Evolutionary conservation across 345 rosid species (phyloP), one percentile per base, ranked within the genome.

Genomic region (Ricinus communis): DNA sequence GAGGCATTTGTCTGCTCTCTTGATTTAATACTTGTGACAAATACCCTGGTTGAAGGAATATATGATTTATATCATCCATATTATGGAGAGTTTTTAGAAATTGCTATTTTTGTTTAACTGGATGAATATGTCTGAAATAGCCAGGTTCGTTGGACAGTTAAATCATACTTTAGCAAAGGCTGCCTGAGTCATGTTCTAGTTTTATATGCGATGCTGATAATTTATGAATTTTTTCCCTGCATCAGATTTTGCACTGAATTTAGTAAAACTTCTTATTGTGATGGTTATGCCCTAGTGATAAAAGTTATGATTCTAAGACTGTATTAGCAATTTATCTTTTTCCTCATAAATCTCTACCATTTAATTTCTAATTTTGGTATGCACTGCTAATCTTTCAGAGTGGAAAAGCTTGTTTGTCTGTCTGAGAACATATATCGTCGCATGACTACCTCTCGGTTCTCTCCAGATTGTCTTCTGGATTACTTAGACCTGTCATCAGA

Each of bases 401-500:
- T n/a, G 83, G 80, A 63, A 77, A 77, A 69, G 71, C 78, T 55
- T 82, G 81, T 68, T 66, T 82, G 15, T 80, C 83, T 82, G 15
- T 80, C 83, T 2, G 81, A 80, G 54, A 66, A 38, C n/a, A 65
- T 80, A 47, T 80, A 80, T 62, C 67, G 62, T 10, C 75, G 77
- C 68, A 46, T 82, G 66, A 69, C 82, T 15, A 71, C 79, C 28
- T 59, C 74, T 52, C 68, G 57, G 40, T 82, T 82, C 71, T 80
- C 78, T 58, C 74, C 83, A 7, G 82, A 77, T 50, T 22, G 56
- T 41, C 75, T 80, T 62, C 76, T 82, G 31, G 83, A 77, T 74
- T 71, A 66, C 76, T 74, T 74, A 15, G 77, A 74, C 40, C 67
- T 74, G 41, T 74, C 77, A 50, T 66, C 77, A 4, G 77, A 66